Evolutionary conservation across 2,329 filamentous ascomycete genomes (phyloP).

Genomic region (Phialophora macrospora): DNA sequence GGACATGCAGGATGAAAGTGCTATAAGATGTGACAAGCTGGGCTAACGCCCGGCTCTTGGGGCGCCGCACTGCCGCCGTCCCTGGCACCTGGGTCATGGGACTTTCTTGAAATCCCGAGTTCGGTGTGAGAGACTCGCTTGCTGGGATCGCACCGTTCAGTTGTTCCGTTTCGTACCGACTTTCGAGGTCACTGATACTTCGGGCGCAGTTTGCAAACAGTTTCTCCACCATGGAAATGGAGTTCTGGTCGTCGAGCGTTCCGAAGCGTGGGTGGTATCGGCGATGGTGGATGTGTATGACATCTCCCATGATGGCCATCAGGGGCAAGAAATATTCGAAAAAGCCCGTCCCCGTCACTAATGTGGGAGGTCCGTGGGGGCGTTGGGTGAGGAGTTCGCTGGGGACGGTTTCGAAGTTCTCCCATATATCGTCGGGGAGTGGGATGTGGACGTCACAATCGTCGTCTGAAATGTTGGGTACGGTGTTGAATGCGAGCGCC

Average conservation of each 20-base stretch:
- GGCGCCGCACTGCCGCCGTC: conserved; percentile 20
- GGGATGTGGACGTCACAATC: conserved; percentile 53
- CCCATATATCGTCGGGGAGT: conserved; percentile 46
- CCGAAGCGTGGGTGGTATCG: conserved; percentile 52
- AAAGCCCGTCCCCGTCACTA: conserved; percentile 50
- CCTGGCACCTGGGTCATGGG: conserved; percentile 18
- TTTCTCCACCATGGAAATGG: conserved; percentile 38
- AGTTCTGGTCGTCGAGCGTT: conserved; percentile 36
- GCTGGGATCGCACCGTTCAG: conserved; percentile 18
- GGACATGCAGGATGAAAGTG: conserved; percentile 55
- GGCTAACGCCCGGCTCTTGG: conserved; percentile 41
- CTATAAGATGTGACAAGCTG: conserved; percentile 54
- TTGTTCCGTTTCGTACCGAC: conserved; percentile 44
- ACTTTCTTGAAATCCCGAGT: conserved; percentile 42
- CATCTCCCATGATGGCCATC: conserved; percentile 57
- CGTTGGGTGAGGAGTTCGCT: conserved; percentile 8
- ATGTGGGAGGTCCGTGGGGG: conserved; percentile 36
- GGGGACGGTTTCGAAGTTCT: conserved; percentile 29
- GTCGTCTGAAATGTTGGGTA: conserved; percentile 52
- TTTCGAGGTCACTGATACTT: conserved; percentile 46
- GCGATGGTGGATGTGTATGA: conserved; percentile 55
- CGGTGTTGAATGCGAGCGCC: conserved; percentile 53
- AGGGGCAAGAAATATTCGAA: conserved; percentile 59
- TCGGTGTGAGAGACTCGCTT: conserved; percentile 36
- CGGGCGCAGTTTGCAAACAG: conserved; percentile 39